These are phyloP conservation scores for Dictyostelium intermedium DNA, from an alignment of 78 protist genomes.

Conservation along the genomic window DNA sequence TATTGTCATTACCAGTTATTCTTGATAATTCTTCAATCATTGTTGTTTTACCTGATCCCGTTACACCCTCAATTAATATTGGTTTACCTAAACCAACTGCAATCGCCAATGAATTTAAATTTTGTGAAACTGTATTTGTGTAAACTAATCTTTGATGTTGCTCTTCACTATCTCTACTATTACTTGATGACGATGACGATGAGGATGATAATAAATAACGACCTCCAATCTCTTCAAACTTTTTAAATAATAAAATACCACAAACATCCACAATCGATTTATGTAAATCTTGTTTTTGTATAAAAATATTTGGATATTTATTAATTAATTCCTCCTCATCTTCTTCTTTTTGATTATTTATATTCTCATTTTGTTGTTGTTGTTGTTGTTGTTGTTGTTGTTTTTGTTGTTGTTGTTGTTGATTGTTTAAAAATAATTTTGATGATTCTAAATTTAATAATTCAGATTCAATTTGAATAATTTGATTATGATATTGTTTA, in stretches of 20 bases:
- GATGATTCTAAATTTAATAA: constrained; percentile 33
- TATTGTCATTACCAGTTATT: constrained; percentile 49
- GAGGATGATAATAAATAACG: too few species aligned
- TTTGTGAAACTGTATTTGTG: constrained; percentile 78
- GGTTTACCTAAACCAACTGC: constrained; percentile 86
- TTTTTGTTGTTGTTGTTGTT: neutral
- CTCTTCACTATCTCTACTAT: neutral
- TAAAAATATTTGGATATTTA: constrained; percentile 5
- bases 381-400: neutral
- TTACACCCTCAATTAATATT: constrained; percentile 90
- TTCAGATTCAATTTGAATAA: constrained; percentile 48
- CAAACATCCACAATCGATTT: constrained; percentile 52
- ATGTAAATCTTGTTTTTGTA: constrained; percentile 28
- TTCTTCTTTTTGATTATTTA: neutral
- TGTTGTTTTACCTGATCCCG: constrained; percentile 95
- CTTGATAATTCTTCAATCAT: constrained; percentile 86
- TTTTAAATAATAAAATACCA: constrained; percentile 66
- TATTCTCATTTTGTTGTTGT: neutral
- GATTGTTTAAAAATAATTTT: constrained; percentile 19
- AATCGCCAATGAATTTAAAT: constrained; percentile 85
- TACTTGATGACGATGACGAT: too few species aligned
- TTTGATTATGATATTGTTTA: constrained; percentile 35
- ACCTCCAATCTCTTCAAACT: neutral
- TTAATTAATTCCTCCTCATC: neutral
- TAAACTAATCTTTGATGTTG: constrained; percentile 41